Evolutionary conservation across 1,284 basidiomycete species (phyloP).

Genomic region (Flammula alnicola): DNA sequence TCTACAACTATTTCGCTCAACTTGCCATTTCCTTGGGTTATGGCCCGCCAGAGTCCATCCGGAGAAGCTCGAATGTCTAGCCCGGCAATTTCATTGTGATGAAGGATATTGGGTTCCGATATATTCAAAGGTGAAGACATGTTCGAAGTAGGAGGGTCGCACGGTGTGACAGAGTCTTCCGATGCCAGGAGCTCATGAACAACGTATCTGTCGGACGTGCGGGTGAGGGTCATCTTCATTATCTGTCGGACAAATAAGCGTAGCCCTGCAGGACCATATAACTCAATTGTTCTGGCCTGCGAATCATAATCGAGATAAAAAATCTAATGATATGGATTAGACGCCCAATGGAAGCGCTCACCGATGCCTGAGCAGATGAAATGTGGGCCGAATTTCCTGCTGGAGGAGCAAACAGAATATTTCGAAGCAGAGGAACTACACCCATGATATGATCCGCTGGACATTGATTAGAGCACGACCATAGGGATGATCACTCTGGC

Average conservation of each 20-base stretch:
- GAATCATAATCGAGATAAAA: conserved; percentile 1
- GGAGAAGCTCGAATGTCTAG: conserved; percentile 62
- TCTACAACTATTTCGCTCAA: conserved; percentile 61
- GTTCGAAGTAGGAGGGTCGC: conserved; percentile 43
- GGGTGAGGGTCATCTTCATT: conserved; percentile 71
- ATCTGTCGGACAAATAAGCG: conserved; percentile 78
- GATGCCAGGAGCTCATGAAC: conserved; percentile 82
- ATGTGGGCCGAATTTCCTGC: conserved; percentile 13
- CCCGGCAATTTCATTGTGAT: conserved; percentile 73
- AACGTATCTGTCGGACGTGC: conserved; percentile 68
- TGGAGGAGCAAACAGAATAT: conserved; percentile 55
- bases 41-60: conserved; percentile 74
- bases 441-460: conserved; percentile 85
- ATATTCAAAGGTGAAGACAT: conserved; percentile 20
- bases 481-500: not conserved
- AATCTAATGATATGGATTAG: not conserved
- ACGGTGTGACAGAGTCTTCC: conserved; percentile 54
- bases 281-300: conserved; percentile 64
- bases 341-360: conserved; percentile 13
- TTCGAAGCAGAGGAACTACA: conserved; percentile 74
- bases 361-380: conserved; percentile 15
- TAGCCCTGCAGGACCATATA: conserved; percentile 87
- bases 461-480: conserved; percentile 3
- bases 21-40: conserved; percentile 43
- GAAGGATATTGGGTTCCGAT: conserved; percentile 47